Conservation (phyloP, 192 early-diverging fungal genomes). For the Gryganskiella cystojenkinii region DNA sequence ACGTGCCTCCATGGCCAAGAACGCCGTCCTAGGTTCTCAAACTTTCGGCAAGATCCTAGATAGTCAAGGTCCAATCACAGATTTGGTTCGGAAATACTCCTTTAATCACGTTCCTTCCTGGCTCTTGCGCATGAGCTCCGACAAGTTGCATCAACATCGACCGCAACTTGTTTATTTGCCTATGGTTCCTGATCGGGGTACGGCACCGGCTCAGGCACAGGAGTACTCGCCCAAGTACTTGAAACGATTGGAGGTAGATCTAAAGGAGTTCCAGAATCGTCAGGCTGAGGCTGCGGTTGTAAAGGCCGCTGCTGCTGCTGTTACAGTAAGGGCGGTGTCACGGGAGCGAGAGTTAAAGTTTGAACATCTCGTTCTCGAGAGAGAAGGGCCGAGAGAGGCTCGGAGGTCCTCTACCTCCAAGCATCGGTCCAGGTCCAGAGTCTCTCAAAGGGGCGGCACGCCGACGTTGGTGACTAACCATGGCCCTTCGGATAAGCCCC, state of each 20-base stretch:
- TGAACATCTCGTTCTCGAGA: too few relatives aligned
- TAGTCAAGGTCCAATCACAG: constrained; percentile 15
- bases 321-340: too few relatives aligned
- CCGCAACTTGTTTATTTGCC: constrained; percentile 39
- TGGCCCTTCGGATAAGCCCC: too few relatives aligned
- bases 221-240: constrained; percentile 42
- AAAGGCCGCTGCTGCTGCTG: too few relatives aligned
- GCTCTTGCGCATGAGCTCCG: constrained; percentile 26
- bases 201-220: constrained; percentile 23
- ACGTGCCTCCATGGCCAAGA: constrained; percentile 17
- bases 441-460: too few relatives aligned
- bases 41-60: constrained; percentile 32
- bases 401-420: too few relatives aligned
- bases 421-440: too few relatives aligned
- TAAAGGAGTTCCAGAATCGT: neutral
- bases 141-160: constrained; percentile 41
- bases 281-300: neutral
- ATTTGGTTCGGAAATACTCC: constrained; percentile 34
- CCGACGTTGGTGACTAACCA: too few relatives aligned
- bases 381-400: too few relatives aligned
- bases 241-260: neutral
- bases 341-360: too few relatives aligned
- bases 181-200: constrained; percentile 39
- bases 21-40: constrained; percentile 14
- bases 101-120: constrained; percentile 33